Percentiles rank a stretch among this genome's conserved stretches.
phyloP scores from a whole-genome alignment of 2,329 filamentous ascomycete genomes.

The Chrysosporium queenslandicum region DNA sequence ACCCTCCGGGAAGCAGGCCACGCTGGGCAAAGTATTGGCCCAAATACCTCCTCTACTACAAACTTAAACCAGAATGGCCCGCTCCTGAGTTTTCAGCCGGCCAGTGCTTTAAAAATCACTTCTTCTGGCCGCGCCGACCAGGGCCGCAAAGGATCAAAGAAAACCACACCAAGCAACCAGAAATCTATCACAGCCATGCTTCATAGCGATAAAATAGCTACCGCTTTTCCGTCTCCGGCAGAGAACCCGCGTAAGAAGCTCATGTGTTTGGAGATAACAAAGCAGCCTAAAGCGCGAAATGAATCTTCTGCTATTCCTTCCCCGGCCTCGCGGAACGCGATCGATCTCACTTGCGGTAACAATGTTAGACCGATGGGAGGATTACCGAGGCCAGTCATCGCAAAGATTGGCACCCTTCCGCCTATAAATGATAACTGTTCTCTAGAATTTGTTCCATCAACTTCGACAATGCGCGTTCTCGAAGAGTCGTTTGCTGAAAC shows the following conservation, averaged over 20 bases:
- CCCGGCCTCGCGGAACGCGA: not conserved
- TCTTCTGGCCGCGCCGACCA: not conserved
- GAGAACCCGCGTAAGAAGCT: slow-evolving; percentile 36
- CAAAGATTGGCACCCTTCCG: not conserved
- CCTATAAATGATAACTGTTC: not conserved
- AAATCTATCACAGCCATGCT: slow-evolving; percentile 13
- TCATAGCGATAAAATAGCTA: slow-evolving; percentile 22
- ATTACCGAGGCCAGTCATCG: not conserved
- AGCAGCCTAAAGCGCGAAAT: not conserved
- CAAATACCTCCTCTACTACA: not conserved
- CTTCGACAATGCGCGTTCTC: slow-evolving; percentile 10
- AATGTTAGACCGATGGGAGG: not conserved
- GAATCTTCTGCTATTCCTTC: not conserved
- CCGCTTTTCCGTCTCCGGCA: slow-evolving; percentile 26
- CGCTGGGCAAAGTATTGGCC: not conserved
- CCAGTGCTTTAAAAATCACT: slow-evolving; percentile 11
- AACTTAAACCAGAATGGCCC: not conserved
- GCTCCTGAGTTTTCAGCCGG: slow-evolving; percentile 7
- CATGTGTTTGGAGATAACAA: slow-evolving; percentile 32
- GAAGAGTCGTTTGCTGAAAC: slow-evolving; percentile 10
- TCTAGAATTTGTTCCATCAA: slow-evolving; percentile 9
- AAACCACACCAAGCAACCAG: slow-evolving; percentile 2
- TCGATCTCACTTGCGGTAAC: not conserved
- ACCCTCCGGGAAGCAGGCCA: not conserved
- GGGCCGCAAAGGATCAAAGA: not conserved